These are phyloP conservation scores for Amauroascus niger DNA, from an alignment of 2,329 filamentous ascomycete species.

Conservation along the genomic window DNA sequence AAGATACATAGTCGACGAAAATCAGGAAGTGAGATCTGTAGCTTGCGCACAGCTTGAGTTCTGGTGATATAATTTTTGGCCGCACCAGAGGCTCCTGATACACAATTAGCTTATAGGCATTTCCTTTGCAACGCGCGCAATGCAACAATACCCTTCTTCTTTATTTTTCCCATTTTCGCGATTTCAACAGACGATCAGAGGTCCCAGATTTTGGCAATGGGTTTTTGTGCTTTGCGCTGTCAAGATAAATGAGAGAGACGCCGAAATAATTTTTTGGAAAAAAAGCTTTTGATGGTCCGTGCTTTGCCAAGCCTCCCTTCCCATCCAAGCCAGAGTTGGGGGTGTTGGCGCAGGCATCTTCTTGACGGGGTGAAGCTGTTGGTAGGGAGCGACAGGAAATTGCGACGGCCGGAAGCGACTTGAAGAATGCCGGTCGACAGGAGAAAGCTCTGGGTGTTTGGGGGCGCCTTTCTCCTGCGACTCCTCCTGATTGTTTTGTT, in stretches of 20 bases:
- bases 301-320: constrained; percentile 10
- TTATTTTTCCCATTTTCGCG: constrained; percentile 60
- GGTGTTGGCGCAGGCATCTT: too few species aligned
- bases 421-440: constrained; percentile 44
- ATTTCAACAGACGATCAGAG: neutral
- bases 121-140: neutral
- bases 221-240: neutral
- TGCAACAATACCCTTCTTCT: constrained; percentile 63
- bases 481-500: constrained; percentile 72
- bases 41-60: constrained; percentile 92
- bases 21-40: constrained; percentile 93
- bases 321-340: neutral
- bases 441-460: constrained; percentile 60
- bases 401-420: neutral
- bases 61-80: constrained; percentile 98
- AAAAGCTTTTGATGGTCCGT: constrained; percentile 23
- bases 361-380: too few species aligned
- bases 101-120: constrained; percentile 16
- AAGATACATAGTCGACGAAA: constrained; percentile 98
- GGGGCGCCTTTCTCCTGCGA: constrained; percentile 65
- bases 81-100: constrained; percentile 66
- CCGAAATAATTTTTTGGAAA: constrained; percentile 16
- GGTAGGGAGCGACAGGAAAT: neutral
- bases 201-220: neutral
- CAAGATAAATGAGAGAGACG: neutral